Conservation (phyloP, 2,329 filamentous ascomycete genomes). For the Epicoccum nigrum region DNA sequence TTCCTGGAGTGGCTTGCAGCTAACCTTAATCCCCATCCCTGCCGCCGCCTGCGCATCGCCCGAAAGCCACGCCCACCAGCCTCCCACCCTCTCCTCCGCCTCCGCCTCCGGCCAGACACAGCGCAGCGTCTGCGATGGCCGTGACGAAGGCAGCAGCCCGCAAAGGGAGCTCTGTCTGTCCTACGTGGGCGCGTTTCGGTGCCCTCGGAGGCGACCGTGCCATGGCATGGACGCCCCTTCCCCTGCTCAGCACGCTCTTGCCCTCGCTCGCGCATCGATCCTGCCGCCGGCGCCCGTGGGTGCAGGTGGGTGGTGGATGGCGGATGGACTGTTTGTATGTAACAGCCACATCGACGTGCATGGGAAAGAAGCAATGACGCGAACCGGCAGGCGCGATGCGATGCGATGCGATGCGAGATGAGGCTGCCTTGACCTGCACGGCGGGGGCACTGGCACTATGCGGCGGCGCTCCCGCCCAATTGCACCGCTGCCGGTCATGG, state of each 20-base stretch:
- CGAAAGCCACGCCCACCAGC: conserved; percentile 36
- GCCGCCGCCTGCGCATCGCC: conserved; percentile 33
- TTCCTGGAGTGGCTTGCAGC: conserved; percentile 49
- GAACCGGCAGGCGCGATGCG: conserved; percentile 1
- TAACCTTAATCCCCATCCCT: conserved; percentile 45
- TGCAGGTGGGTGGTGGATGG: too few relatives aligned
- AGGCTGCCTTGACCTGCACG: conserved; percentile 8
- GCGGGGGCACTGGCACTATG: too few relatives aligned
- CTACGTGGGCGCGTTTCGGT: conserved; percentile 29
- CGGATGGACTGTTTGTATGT: conserved; percentile 27
- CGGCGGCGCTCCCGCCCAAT: conserved; percentile 11
- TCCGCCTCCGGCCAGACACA: conserved; percentile 28
- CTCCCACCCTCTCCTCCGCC: conserved; percentile 5
- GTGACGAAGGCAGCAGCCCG: conserved; percentile 20
- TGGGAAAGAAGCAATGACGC: conserved; percentile 24
- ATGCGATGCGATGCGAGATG: not conserved
- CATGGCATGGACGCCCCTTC: conserved; percentile 16
- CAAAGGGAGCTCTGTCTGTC: conserved; percentile 27
- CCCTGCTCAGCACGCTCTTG: conserved; percentile 15
- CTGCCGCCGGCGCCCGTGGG: too few relatives aligned
- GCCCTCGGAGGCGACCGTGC: conserved; percentile 13
- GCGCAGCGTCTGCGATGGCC: conserved; percentile 18
- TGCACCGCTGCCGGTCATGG: not conserved
- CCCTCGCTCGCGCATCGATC: conserved; percentile 22
- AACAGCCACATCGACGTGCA: conserved; percentile 16